Evolutionary conservation across 2,329 filamentous ascomycete genomes (phyloP), one percentile per base, ranked within the genome.

Genomic region (Ascosphaera acerosa): DNA sequence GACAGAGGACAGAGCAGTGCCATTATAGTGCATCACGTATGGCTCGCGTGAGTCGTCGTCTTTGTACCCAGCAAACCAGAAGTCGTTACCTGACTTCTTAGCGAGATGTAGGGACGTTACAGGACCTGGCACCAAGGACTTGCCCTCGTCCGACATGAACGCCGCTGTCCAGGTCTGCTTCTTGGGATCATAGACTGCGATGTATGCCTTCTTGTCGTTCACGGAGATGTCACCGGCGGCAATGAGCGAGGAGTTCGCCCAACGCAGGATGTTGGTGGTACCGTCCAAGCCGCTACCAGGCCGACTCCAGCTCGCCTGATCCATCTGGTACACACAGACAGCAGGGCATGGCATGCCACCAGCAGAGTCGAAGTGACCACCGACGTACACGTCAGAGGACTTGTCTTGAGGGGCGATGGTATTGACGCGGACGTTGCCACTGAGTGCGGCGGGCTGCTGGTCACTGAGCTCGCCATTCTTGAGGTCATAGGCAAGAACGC

Each of bases 21-120:
- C 76, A 44, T 89, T 69, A 43, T 75, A 89, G 45, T 82, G 81
- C 56, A 82, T 71, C 29, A 97, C 55, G 50, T 75, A 94, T 17
- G 70, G 59, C 0, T 72, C 70, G 15, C 69, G 70, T 44, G 4
- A 17, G 4, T 17, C 27, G 14, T 29, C 27, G 14, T 29, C n/a
- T 17, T 29, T 29, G 27, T 17, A 15, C 26, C 89, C 89, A 15
- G 76, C 66, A 30, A 76, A 68, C 81, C 87, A 97, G 39, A 91
- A 62, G 38, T 78, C 62, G 31, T 69, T 66, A 35, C 67, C 65
- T 38, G 78, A 70, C 33, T 61, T 58, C 22, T 70, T 76, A n/a
- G 74, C 82, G 9, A 74, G 61, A 1, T 75, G 67, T 33, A 97
- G 58, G 3, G 74, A 69, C 23, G 70, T 70, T 6, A 94, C 70